Base-by-base conservation (phyloP, 805 yeast genomes). In the Trichomonascus vanleenenianus region DNA sequence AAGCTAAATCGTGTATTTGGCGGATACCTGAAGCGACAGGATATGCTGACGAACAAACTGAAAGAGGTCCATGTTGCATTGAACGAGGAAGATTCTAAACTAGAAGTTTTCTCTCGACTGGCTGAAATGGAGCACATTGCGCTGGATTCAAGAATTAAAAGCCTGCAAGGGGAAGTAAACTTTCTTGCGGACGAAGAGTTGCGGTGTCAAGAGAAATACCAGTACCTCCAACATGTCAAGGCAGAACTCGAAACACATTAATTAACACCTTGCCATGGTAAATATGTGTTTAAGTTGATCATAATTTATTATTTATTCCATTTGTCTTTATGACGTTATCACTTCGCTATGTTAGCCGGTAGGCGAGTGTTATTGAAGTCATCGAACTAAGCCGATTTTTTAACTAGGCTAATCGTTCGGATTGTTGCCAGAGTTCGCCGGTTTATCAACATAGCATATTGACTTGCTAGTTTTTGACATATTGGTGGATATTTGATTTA, bases 11-110 rank as follows among this genome's bases (percentile, higher is more conserved):
- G 56, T 3, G 44, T 58, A 35, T 54, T 64, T 11, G 65, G 59
- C n/a, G 72, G 70, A 0, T 68, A 66, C 47, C 30, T 53, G 18
- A 62, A 62, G 40, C 61, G 68, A 18, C 61, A 55, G 9, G 47
- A 47, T 3, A 37, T 46, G 8, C 48, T 65, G 6, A 10, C 48
- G 8, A 37, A 43, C 12, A 55, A 60, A 22, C 43, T 46, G 12
- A 27, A 41, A 1, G 58, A 54, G n/a, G 50, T 55, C 12, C 47
- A 39, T 19, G 30, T 42, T n/a, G 52, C 52, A 2, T 25, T 52
- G 7, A 14, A 40, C 15, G 43, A 38, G 2, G 47, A 46, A 2
- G 42, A 40, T 36, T 39, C 47, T 9, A 48, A 52, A 30, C 40
- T 37, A 16, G 41, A 43, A 3, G 50, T 50, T 1, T 60, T 46